Evolutionary conservation across 495 filamentous ascomycete species (phyloP).

Genomic region (Immersiella caudata): DNA sequence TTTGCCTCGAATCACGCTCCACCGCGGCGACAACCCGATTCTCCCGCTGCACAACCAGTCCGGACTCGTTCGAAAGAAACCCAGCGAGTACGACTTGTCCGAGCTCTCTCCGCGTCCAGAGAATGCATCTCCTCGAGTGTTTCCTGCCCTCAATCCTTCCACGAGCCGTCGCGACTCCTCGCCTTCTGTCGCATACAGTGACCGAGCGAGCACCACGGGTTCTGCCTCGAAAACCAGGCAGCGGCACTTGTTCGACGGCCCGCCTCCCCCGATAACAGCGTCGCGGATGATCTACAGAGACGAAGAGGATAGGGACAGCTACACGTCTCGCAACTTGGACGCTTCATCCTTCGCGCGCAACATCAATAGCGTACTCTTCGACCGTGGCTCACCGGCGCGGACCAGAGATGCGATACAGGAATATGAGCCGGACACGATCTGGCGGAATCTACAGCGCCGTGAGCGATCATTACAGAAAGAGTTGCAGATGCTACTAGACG

Average conservation of each 20-base stretch:
- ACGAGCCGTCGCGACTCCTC: slow-evolving; percentile 19
- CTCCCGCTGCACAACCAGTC: slow-evolving; percentile 34
- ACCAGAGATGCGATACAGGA: slow-evolving; percentile 21
- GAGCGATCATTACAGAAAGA: slow-evolving; percentile 69
- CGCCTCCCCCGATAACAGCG: slow-evolving; percentile 38
- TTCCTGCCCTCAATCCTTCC: neutral
- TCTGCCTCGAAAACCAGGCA: slow-evolving; percentile 30
- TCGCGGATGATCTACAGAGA: slow-evolving; percentile 37
- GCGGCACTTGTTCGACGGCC: slow-evolving; percentile 37
- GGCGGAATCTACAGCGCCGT: slow-evolving; percentile 45
- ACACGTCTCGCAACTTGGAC: slow-evolving; percentile 10
- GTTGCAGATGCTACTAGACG: slow-evolving; percentile 80
- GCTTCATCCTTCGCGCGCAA: slow-evolving; percentile 29
- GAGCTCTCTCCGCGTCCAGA: slow-evolving; percentile 48
- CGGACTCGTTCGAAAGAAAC: slow-evolving; percentile 35
- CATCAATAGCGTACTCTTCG: slow-evolving; percentile 40
- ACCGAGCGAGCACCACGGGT: slow-evolving; percentile 24
- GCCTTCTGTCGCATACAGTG: slow-evolving; percentile 23
- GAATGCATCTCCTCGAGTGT: slow-evolving; percentile 34
- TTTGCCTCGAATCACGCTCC: slow-evolving; percentile 34
- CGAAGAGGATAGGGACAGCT: slow-evolving; percentile 29
- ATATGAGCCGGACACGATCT: slow-evolving; percentile 39
- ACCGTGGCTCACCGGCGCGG: slow-evolving; percentile 23
- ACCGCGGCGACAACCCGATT: slow-evolving; percentile 28
- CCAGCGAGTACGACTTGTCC: slow-evolving; percentile 47